A percentile compares a stretch with the other conserved stretches of the same genome.
Evolutionary conservation across 2,329 filamentous ascomycete species (phyloP).

Genomic region (Raffaelea deltoideospora): DNA sequence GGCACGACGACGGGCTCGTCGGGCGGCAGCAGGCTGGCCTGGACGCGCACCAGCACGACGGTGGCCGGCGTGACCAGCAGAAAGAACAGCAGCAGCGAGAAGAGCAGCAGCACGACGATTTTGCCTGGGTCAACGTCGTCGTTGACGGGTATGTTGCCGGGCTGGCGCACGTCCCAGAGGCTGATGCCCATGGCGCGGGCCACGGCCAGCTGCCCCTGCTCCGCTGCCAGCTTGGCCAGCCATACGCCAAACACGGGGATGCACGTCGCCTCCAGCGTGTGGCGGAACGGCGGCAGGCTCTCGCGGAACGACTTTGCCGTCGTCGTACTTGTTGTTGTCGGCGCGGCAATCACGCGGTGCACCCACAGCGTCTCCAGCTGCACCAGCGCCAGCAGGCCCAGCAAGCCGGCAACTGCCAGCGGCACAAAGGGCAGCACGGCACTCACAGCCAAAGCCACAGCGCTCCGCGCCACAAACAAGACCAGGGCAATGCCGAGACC

Average conservation of each 20-base stretch:
- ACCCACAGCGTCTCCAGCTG: slow-evolving; percentile 68
- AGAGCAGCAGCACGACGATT: slow-evolving; percentile 25
- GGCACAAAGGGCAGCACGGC: slow-evolving; percentile 19
- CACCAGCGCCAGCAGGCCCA: slow-evolving; percentile 46
- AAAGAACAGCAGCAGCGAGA: slow-evolving; percentile 35
- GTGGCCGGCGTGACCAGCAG: slow-evolving; percentile 60
- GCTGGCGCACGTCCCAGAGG: slow-evolving; percentile 19
- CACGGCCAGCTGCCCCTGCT: slow-evolving; percentile 30
- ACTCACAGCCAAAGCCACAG: slow-evolving; percentile 31
- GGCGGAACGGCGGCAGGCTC: slow-evolving; percentile 51
- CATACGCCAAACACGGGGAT: slow-evolving; percentile 50
- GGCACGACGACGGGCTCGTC: slow-evolving; percentile 73
- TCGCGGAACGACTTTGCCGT: slow-evolving; percentile 51
- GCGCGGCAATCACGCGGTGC: slow-evolving; percentile 61
- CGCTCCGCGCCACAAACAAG: slow-evolving; percentile 15
- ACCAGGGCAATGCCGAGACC: slow-evolving; percentile 41
- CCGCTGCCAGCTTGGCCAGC: slow-evolving; percentile 35
- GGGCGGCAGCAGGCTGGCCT: slow-evolving; percentile 72
- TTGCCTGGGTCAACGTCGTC: slow-evolving; percentile 29
- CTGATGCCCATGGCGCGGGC: slow-evolving; percentile 32
- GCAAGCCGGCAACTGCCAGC: slow-evolving; percentile 25
- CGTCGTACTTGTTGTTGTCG: no score
- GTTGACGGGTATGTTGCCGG: slow-evolving; percentile 21
- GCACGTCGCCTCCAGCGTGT: slow-evolving; percentile 52
- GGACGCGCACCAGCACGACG: slow-evolving; percentile 66